Conservation (phyloP, 2,329 filamentous ascomycete genomes). For the Calonectria pseudoturangicola region DNA sequence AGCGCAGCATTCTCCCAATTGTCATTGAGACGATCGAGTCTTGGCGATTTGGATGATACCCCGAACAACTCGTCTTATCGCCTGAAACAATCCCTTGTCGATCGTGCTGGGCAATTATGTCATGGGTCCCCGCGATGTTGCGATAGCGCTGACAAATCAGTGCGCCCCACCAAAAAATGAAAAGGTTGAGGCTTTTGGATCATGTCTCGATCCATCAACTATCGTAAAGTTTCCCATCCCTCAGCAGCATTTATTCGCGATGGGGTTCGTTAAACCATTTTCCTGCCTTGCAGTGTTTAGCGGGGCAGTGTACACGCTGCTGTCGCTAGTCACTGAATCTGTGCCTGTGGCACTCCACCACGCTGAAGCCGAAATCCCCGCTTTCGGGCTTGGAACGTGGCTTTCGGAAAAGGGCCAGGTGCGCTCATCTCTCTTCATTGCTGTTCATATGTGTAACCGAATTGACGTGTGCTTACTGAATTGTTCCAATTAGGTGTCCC, state of each 20-base stretch:
- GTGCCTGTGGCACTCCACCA: not conserved
- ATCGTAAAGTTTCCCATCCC: not conserved
- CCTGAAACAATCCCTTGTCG: not conserved
- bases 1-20: too few relatives aligned
- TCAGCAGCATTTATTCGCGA: not conserved
- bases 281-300: not conserved
- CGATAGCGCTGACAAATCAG: not conserved
- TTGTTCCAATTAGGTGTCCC: conserved; percentile 42
- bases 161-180: not conserved
- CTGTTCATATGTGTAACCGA: conserved; percentile 51
- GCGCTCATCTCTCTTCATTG: conserved; percentile 53
- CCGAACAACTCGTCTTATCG: too few relatives aligned
- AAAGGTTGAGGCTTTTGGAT: not conserved
- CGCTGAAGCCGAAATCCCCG: conserved; percentile 50
- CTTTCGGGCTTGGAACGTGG: conserved; percentile 59
- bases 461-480: not conserved
- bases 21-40: too few relatives aligned
- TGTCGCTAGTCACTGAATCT: not conserved
- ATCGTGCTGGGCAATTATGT: not conserved
- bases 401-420: conserved; percentile 54
- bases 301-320: not conserved
- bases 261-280: conserved; percentile 5
- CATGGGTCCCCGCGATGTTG: not conserved
- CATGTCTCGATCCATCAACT: not conserved
- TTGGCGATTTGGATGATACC: too few relatives aligned